Evolutionary conservation across 2,329 filamentous ascomycete genomes (phyloP).

Genomic region (Nothopassalora personata): DNA sequence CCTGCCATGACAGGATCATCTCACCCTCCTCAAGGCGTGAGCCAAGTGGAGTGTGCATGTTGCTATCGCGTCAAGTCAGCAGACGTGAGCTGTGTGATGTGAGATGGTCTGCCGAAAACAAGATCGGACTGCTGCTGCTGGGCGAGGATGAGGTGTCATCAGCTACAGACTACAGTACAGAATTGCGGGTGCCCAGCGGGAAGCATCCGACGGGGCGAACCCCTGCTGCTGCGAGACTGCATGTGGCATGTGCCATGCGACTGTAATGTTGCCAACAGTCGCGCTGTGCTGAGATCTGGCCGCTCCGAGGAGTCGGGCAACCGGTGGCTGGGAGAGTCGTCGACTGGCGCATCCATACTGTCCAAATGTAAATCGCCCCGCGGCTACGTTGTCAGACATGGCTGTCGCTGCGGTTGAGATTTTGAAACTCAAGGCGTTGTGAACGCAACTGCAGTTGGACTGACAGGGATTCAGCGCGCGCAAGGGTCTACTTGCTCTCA

Average conservation of each 20-base stretch:
- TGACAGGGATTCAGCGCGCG: neutral
- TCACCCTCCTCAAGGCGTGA: slow-evolving; percentile 1
- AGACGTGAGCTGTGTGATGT: neutral
- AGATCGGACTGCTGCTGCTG: neutral
- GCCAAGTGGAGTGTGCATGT: slow-evolving; percentile 1
- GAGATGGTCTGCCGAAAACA: neutral
- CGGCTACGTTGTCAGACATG: neutral
- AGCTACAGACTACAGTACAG: neutral
- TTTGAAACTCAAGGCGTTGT: neutral
- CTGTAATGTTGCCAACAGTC: neutral
- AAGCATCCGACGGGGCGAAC: neutral
- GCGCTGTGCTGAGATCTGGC: neutral
- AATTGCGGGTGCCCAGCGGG: neutral
- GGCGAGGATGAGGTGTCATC: too few relatives aligned
- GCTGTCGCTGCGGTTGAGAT: neutral
- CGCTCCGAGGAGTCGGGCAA: neutral
- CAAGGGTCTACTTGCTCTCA: neutral
- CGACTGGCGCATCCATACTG: neutral
- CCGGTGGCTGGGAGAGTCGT: neutral
- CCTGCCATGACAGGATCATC: neutral
- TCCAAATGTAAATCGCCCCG: neutral
- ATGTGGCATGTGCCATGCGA: neutral
- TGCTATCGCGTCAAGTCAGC: neutral
- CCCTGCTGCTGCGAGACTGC: neutral
- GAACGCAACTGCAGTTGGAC: neutral